A percentile compares a stretch with the other conserved stretches of the same genome.
Conservation (phyloP, 1,284 basidiomycete species). For the Boletus calvinii region DNA sequence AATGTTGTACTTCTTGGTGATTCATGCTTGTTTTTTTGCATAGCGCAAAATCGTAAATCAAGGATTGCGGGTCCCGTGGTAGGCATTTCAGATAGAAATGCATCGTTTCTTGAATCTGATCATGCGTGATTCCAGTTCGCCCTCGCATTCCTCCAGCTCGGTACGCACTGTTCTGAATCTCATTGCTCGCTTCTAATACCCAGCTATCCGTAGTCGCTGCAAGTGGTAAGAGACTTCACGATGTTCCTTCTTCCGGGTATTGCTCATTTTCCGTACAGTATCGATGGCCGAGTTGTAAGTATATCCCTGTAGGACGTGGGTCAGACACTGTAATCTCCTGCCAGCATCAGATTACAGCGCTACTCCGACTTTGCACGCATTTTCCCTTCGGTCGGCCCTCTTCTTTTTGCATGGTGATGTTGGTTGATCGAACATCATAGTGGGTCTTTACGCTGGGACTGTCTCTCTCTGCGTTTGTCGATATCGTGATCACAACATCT, state of each 20-base stretch:
- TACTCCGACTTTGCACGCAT: constrained; percentile 15
- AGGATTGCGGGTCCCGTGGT: constrained; percentile 24
- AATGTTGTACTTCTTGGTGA: background rate
- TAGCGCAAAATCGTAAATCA: constrained; percentile 21
- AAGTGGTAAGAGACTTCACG: constrained; percentile 12
- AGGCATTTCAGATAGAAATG: background rate
- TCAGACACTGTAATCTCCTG: background rate
- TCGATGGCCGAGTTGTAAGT: constrained; percentile 26
- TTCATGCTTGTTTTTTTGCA: background rate
- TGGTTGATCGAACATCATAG: constrained; percentile 27
- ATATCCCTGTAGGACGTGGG: background rate
- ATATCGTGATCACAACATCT: constrained; percentile 47
- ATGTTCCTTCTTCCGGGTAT: background rate
- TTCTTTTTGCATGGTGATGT: background rate
- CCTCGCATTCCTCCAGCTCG: constrained; percentile 21
- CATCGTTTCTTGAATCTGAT: constrained; percentile 2
- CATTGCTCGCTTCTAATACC: background rate
- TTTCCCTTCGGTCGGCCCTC: constrained; percentile 16
- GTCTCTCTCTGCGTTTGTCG: constrained; percentile 44
- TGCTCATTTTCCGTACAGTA: constrained; percentile 9
- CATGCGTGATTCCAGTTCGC: constrained; percentile 5
- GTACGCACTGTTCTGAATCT: constrained; percentile 6
- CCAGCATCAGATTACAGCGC: constrained; percentile 16
- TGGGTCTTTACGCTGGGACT: constrained; percentile 55
- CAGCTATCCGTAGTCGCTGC: constrained; percentile 18